Conservation (phyloP, 352 stramenopile genomes). For the Peronospora farinosa region DNA sequence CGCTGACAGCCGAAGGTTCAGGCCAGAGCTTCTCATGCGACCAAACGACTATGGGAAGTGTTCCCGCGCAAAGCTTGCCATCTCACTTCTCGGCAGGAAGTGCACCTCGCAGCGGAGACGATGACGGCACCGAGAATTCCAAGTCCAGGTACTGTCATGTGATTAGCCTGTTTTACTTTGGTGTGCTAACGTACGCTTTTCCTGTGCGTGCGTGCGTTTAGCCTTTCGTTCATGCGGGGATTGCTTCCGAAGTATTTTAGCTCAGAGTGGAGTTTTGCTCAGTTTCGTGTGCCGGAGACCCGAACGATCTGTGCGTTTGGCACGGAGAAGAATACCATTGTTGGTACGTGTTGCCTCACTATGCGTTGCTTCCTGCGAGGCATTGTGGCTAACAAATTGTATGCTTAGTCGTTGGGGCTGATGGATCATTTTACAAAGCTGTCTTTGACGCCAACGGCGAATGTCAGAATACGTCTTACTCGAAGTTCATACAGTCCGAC, state of each 20-base stretch:
- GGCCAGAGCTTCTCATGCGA: conserved; percentile 53
- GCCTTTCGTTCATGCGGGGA: conserved; percentile 87
- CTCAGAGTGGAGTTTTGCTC: conserved; percentile 91
- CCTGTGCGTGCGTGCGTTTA: conserved; percentile 11
- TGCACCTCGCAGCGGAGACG: conserved; percentile 46
- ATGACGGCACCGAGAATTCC: conserved; percentile 82
- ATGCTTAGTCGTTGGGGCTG: conserved; percentile 65
- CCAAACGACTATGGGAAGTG: conserved; percentile 46
- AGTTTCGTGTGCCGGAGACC: conserved; percentile 88
- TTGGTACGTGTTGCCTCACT: conserved; percentile 44
- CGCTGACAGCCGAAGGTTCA: conserved; percentile 66
- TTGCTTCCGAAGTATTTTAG: conserved; percentile 91
- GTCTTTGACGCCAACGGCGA: conserved; percentile 84
- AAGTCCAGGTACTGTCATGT: conserved; percentile 65
- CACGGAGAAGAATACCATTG: conserved; percentile 89
- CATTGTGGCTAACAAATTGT: conserved; percentile 2
- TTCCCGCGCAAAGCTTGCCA: conserved; percentile 34
- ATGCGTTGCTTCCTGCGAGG: neutral
- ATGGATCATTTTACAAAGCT: conserved; percentile 87
- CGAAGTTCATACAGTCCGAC: conserved; percentile 86
- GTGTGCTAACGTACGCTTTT: neutral
- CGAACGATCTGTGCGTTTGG: conserved; percentile 91
- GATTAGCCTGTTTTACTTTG: neutral
- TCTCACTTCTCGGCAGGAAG: conserved; percentile 42
- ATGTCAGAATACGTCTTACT: conserved; percentile 87